Evolutionary conservation across 1,284 basidiomycete species (phyloP).

Genomic region (Cutaneotrichosporon daszewskae): DNA sequence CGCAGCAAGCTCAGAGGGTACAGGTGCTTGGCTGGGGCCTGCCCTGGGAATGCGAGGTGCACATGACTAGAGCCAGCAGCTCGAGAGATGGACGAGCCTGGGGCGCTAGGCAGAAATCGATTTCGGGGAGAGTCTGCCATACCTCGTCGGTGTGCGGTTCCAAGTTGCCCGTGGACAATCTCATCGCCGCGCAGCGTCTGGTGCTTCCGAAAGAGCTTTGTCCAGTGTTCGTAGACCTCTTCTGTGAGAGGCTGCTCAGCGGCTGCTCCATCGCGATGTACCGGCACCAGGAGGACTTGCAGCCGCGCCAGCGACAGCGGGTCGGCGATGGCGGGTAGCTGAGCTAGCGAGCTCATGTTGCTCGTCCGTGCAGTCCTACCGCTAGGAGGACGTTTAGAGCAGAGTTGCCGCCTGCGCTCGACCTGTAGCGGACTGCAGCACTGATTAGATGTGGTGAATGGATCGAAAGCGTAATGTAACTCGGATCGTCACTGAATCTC

Average conservation of each 20-base stretch:
- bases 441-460: too few relatives aligned
- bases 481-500: too few relatives aligned
- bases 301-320: slow-evolving; percentile 42
- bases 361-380: too few relatives aligned
- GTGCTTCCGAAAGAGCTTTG: slow-evolving; percentile 28
- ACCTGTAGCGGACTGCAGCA: too few relatives aligned
- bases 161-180: slow-evolving; percentile 13
- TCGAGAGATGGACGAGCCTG: slow-evolving; percentile 24
- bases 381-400: too few relatives aligned
- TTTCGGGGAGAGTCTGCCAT: slow-evolving; percentile 12
- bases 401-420: too few relatives aligned
- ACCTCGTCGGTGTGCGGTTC: slow-evolving; percentile 2
- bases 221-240: slow-evolving; percentile 26
- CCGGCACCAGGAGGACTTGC: slow-evolving; percentile 44
- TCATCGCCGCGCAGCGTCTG: slow-evolving; percentile 38
- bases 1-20: slow-evolving; percentile 37
- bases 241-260: slow-evolving; percentile 11
- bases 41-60: slow-evolving; percentile 33
- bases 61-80: slow-evolving; percentile 34
- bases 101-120: slow-evolving; percentile 31
- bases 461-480: too few relatives aligned
- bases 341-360: slow-evolving; percentile 2
- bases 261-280: slow-evolving; percentile 28
- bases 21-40: slow-evolving; percentile 33
- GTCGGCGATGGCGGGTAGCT: slow-evolving; percentile 27